These are phyloP conservation scores for Cyclotella kingstonii DNA, from an alignment of 108 stramenopile species.

Conservation along the genomic window DNA sequence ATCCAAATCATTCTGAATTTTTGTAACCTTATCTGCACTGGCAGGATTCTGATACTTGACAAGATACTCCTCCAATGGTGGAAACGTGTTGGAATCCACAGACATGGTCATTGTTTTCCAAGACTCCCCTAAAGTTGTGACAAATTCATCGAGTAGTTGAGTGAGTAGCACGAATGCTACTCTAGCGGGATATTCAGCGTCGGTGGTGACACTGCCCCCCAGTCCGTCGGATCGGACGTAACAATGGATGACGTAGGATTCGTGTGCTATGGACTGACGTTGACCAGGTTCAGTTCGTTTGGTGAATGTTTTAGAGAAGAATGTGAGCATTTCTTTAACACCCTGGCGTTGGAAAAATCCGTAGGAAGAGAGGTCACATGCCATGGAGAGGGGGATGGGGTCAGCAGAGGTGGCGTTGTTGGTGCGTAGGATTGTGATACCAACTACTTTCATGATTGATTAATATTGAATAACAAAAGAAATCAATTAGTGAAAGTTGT, in stretches of 20 bases:
- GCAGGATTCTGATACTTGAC: constrained; percentile 91
- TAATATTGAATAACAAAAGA: too few relatives aligned
- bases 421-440: constrained; percentile 79
- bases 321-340: constrained; percentile 96
- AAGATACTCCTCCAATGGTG: constrained; percentile 68
- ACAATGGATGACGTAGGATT: constrained; percentile 97
- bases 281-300: constrained; percentile 97
- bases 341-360: constrained; percentile 93
- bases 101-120: constrained; percentile 63
- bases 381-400: constrained; percentile 69
- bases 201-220: constrained; percentile 90
- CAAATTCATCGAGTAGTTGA: constrained; percentile 95
- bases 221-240: constrained; percentile 96
- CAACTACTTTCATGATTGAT: constrained; percentile 78
- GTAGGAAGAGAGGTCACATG: constrained; percentile 79
- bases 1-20: constrained; percentile 98
- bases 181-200: constrained; percentile 96
- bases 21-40: constrained; percentile 95
- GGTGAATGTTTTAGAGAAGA: constrained; percentile 96
- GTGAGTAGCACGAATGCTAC: constrained; percentile 97
- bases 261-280: constrained; percentile 96
- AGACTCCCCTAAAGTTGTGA: constrained; percentile 50
- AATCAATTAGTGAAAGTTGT: too few relatives aligned
- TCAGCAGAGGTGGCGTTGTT: constrained; percentile 63
- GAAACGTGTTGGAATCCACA: constrained; percentile 64